A percentile compares a stretch with the other conserved stretches of the same genome.
These are phyloP conservation scores for Trichoderma sp. DNA, from an alignment of 2,329 filamentous ascomycete genomes.

Conservation along the genomic window DNA sequence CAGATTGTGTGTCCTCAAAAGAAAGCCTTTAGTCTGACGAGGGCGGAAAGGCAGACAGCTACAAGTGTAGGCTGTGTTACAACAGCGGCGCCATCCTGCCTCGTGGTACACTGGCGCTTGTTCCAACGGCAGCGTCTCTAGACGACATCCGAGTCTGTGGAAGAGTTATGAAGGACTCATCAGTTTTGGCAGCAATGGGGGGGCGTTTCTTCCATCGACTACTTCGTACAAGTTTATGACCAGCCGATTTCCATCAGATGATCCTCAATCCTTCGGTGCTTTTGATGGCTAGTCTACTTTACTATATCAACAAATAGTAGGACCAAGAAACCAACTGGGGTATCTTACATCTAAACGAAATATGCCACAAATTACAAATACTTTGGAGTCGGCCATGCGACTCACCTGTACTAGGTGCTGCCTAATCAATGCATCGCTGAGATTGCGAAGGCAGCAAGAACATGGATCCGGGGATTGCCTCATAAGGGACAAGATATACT, in stretches of 20 bases:
- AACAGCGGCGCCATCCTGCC: slow-evolving; percentile 3
- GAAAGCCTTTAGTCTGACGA: not conserved
- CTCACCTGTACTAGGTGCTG: not conserved
- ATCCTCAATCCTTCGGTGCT: not conserved
- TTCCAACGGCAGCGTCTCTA: not conserved
- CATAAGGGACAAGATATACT: not conserved
- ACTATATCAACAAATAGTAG: not conserved
- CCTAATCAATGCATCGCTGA: not conserved
- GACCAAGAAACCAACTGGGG: not conserved
- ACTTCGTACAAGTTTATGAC: not conserved
- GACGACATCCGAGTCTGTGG: not conserved
- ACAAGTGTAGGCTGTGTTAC: not conserved
- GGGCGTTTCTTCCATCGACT: too few relatives aligned
- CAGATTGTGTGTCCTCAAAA: not conserved
- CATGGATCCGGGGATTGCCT: not conserved
- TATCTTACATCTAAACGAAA: not conserved
- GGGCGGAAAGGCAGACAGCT: not conserved
- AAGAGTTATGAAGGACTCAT: not conserved
- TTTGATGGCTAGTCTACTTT: not conserved
- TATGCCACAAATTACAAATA: not conserved
- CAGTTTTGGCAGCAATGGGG: not conserved
- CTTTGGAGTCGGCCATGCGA: not conserved
- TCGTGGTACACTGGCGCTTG: slow-evolving; percentile 3
- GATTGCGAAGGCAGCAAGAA: not conserved
- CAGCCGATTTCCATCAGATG: not conserved